These are phyloP conservation scores for Dactylellina sp. DNA, from an alignment of 2,329 filamentous ascomycete species.

Conservation along the genomic window DNA sequence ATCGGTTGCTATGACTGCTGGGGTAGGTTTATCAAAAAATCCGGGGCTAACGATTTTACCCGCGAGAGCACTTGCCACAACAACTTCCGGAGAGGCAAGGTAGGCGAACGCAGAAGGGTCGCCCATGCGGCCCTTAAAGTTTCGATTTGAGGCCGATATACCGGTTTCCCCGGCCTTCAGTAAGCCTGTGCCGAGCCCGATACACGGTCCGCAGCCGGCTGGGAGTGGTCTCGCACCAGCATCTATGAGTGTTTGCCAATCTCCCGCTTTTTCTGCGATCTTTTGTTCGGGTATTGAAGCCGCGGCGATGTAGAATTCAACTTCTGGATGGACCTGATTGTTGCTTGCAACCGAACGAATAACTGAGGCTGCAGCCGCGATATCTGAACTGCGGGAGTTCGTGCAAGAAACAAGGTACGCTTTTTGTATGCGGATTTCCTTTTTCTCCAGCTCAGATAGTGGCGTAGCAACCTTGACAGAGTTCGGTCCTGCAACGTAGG, in stretches of 20 bases:
- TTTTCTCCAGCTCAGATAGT: constrained; percentile 75
- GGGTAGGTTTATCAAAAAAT: constrained; percentile 77
- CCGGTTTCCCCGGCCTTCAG: constrained; percentile 87
- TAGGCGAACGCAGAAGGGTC: constrained; percentile 83
- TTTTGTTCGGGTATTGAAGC: constrained; percentile 83
- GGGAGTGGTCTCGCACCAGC: constrained; percentile 80
- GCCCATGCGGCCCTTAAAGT: constrained; percentile 93
- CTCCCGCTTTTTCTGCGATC: constrained; percentile 80
- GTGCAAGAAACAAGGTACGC: constrained; percentile 93
- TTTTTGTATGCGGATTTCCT: constrained; percentile 82
- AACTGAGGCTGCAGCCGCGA: constrained; percentile 83
- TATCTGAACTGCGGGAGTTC: constrained; percentile 83
- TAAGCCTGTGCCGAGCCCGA: constrained; percentile 83
- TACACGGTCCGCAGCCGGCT: constrained; percentile 84
- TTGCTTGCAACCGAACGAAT: constrained; percentile 76
- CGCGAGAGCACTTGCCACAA: constrained; percentile 84
- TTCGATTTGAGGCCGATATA: constrained; percentile 84
- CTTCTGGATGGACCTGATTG: constrained; percentile 74
- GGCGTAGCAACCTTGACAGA: constrained; percentile 89
- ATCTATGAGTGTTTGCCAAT: constrained; percentile 84
- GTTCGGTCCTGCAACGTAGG: constrained; percentile 88
- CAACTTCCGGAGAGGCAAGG: constrained; percentile 87
- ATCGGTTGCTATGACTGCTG: constrained; percentile 62
- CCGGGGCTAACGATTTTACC: constrained; percentile 81
- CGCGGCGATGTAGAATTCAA: constrained; percentile 89